phyloP scores from a whole-genome alignment of 2,329 filamentous ascomycete genomes.

The Exophiala phaeomuriformis region DNA sequence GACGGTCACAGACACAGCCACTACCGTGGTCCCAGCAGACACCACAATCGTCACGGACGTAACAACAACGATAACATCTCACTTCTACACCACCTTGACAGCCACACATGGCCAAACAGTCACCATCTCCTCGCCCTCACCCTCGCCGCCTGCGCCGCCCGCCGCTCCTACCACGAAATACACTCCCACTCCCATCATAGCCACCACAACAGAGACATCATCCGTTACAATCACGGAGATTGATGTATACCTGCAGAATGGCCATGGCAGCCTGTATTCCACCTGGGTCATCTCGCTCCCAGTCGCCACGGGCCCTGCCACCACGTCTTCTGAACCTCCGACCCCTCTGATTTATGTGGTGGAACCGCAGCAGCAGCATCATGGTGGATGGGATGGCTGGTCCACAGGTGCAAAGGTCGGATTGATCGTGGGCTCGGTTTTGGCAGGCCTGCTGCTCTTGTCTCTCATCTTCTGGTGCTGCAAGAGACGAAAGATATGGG shows the following conservation, averaged over 20 bases:
- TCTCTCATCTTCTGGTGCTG: constrained; percentile 18
- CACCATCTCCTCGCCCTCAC: constrained; percentile 9
- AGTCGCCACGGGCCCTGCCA: not conserved
- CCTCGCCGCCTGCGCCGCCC: not conserved
- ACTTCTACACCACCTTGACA: constrained; percentile 13
- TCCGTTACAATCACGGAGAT: constrained; percentile 21
- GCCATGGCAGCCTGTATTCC: constrained; percentile 15
- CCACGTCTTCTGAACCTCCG: not conserved
- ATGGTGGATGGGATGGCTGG: constrained; percentile 28
- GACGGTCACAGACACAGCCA: constrained; percentile 7
- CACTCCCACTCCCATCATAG: constrained; percentile 12
- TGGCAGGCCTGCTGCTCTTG: constrained; percentile 26
- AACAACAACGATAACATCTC: constrained; percentile 12
- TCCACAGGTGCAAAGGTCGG: constrained; percentile 27
- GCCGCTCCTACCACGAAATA: constrained; percentile 12
- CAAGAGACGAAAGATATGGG: constrained; percentile 21
- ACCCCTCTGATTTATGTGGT: constrained; percentile 14
- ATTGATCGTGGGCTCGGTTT: constrained; percentile 27
- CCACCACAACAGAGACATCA: constrained; percentile 9
- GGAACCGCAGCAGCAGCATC: constrained; percentile 1
- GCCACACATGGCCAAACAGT: constrained; percentile 17
- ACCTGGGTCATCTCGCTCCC: constrained; percentile 16
- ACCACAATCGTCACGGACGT: constrained; percentile 7
- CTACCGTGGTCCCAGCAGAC: constrained; percentile 2
- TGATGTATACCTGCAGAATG: constrained; percentile 20